These are phyloP conservation scores for Naegleria gruberi DNA, from an alignment of 208 protist genomes.

Conservation along the genomic window DNA sequence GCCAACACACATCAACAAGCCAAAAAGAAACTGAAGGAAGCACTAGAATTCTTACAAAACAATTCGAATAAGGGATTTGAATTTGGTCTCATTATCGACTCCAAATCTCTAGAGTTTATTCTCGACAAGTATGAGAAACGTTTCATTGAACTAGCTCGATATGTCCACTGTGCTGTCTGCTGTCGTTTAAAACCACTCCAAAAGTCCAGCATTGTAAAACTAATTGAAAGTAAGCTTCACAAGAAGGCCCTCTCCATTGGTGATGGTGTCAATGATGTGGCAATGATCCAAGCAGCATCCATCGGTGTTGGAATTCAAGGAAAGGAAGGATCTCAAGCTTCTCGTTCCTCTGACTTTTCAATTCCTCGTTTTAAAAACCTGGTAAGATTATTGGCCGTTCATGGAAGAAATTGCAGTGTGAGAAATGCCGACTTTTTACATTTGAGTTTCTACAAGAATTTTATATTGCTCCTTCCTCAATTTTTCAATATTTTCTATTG, in stretches of 20 bases:
- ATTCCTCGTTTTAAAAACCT: constrained; percentile 87
- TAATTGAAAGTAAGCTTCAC: constrained; percentile 52
- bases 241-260: constrained; percentile 59
- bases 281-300: constrained; percentile 78
- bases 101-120: neutral
- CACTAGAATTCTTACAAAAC: neutral
- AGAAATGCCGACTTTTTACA: constrained; percentile 80
- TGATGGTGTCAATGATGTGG: constrained; percentile 75
- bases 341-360: constrained; percentile 80
- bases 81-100: neutral
- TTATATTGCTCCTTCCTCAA: constrained; percentile 72
- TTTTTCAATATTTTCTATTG: constrained; percentile 76
- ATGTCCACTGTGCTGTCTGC: constrained; percentile 53
- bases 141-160: neutral
- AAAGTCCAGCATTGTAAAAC: constrained; percentile 58
- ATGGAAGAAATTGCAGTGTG: constrained; percentile 81
- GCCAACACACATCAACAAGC: neutral
- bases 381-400: constrained; percentile 78
- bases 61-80: neutral
- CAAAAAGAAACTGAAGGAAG: constrained; percentile 24
- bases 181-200: constrained; percentile 68
- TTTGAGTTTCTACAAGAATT: constrained; percentile 95
- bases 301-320: constrained; percentile 87
- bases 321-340: constrained; percentile 83
- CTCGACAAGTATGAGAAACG: neutral